These are phyloP conservation scores for Sergeia podlipaevii DNA, from an alignment of 208 protist genomes.

Conservation along the genomic window DNA sequence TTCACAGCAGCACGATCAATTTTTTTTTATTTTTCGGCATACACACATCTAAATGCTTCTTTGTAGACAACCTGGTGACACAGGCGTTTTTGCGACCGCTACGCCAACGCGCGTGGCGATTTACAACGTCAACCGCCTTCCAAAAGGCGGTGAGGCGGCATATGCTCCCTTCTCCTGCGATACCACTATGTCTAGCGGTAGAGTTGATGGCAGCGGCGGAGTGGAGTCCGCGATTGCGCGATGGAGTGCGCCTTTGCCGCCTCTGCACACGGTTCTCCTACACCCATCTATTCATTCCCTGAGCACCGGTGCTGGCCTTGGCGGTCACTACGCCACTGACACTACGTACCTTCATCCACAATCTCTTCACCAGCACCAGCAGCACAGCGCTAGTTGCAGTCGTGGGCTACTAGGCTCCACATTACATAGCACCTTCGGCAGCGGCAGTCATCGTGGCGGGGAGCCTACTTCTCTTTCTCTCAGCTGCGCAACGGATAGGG, in stretches of 20 bases:
- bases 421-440: background rate
- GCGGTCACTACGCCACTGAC: background rate
- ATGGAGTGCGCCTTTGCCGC: background rate
- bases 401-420: too few relatives aligned
- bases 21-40: too few relatives aligned
- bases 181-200: too few relatives aligned
- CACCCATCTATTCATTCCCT: background rate
- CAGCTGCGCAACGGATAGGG: slow-evolving; percentile 29
- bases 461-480: slow-evolving; percentile 52
- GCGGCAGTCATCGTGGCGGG: background rate
- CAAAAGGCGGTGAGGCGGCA: background rate
- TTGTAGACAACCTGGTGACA: slow-evolving; percentile 60
- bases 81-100: slow-evolving; percentile 61
- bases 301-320: background rate
- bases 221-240: background rate
- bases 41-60: slow-evolving; percentile 38
- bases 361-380: slow-evolving; percentile 3
- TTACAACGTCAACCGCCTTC: slow-evolving; percentile 25
- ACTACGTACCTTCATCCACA: slow-evolving; percentile 11
- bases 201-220: background rate
- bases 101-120: slow-evolving; percentile 27
- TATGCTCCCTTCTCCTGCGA: too few relatives aligned
- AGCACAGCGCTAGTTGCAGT: too few relatives aligned
- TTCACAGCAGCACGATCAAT: too few relatives aligned
- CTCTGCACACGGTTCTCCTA: background rate